Percentiles rank a stretch among this genome's conserved stretches.
phyloP scores from a whole-genome alignment of 78 protist species.

The Monosiga brevicollis region DNA sequence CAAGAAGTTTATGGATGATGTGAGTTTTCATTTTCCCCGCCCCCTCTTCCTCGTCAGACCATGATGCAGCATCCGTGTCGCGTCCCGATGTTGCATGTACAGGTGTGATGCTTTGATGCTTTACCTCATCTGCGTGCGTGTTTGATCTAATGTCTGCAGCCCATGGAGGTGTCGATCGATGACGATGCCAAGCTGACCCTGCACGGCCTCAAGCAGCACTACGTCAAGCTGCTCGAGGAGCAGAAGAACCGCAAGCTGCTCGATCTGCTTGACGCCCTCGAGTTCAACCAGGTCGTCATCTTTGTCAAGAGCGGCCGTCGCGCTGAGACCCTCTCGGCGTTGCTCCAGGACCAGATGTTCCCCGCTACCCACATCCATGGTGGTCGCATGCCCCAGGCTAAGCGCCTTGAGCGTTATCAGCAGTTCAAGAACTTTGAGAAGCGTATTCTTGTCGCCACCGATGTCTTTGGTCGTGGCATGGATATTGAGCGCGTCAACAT shows the following conservation, averaged over 20 bases:
- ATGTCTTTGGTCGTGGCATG: constrained; percentile 96
- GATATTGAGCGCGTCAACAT: constrained; percentile 96
- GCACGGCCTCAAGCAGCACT: constrained; percentile 96
- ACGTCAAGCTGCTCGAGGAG: constrained; percentile 70
- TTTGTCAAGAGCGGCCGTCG: constrained; percentile 78
- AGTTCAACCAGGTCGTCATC: constrained; percentile 95
- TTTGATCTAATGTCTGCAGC: constrained; percentile 23
- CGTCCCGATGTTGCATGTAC: no score
- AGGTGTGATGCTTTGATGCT: not conserved
- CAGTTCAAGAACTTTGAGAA: constrained; percentile 87
- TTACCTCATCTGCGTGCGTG: not conserved
- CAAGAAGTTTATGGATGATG: constrained; percentile 83
- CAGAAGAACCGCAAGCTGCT: constrained; percentile 86
- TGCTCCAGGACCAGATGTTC: constrained; percentile 75
- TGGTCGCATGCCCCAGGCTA: constrained; percentile 63
- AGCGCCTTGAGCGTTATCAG: constrained; percentile 41
- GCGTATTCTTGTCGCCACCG: constrained; percentile 96
- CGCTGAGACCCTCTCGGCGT: constrained; percentile 56
- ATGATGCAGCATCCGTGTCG: not conserved
- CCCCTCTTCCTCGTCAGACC: no score
- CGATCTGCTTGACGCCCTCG: constrained; percentile 91
- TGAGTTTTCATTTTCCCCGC: no score
- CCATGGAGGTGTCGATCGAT: constrained; percentile 85
- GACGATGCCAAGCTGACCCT: constrained; percentile 88
- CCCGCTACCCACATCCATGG: constrained; percentile 87